These are phyloP conservation scores for Ploettnerulaceae sp. DNA, from an alignment of 2,329 filamentous ascomycete genomes.

Conservation along the genomic window DNA sequence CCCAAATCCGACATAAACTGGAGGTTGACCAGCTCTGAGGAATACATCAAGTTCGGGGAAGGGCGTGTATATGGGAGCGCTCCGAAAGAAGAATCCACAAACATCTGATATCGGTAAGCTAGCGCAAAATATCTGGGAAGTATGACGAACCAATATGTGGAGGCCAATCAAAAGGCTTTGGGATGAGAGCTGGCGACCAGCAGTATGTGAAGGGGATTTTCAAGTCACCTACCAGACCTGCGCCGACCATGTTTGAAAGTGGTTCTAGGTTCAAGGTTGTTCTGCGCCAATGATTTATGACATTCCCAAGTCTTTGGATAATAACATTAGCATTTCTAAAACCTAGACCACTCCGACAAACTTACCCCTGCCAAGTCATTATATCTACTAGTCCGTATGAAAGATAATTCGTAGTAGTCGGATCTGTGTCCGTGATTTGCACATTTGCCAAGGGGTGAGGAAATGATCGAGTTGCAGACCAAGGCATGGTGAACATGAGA, in stretches of 20 bases:
- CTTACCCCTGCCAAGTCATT: constrained; percentile 46
- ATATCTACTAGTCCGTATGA: constrained; percentile 44
- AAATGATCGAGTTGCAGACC: constrained; percentile 21
- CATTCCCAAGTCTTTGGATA: background rate
- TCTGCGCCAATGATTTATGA: constrained; percentile 7
- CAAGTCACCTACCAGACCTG: constrained; percentile 19
- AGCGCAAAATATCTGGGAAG: background rate
- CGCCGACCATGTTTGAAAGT: constrained; percentile 35
- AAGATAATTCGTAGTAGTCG: constrained; percentile 39
- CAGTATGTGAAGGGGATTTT: constrained; percentile 19
- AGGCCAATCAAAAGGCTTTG: constrained; percentile 20
- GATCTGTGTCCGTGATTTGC: constrained; percentile 33
- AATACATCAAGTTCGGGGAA: constrained; percentile 17
- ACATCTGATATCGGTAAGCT: constrained; percentile 40
- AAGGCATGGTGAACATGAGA: constrained; percentile 27
- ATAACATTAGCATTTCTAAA: background rate
- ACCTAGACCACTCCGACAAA: background rate
- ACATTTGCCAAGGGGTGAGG: constrained; percentile 44
- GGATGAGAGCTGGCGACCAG: constrained; percentile 19
- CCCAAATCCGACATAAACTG: constrained; percentile 26
- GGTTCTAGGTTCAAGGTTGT: constrained; percentile 10
- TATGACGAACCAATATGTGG: constrained; percentile 11
- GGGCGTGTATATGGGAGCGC: constrained; percentile 46
- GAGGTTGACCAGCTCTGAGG: constrained; percentile 17
- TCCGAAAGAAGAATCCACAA: constrained; percentile 71